Base-by-base conservation (phyloP, 306 rosid genomes). In the Rosa lucieae region DNA sequence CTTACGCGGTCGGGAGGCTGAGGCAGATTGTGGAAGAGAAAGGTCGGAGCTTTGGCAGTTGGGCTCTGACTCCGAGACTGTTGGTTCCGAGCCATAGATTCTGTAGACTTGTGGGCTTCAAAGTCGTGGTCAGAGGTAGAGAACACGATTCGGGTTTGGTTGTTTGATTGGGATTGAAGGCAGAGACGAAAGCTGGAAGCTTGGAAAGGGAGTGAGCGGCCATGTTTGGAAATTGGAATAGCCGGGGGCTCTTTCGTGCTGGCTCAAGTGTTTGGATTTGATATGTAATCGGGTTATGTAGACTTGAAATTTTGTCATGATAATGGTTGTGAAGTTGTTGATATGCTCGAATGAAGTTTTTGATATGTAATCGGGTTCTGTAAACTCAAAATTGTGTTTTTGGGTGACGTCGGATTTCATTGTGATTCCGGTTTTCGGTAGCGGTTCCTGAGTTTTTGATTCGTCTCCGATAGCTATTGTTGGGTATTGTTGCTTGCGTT, bases 1-100 rank as follows among this genome's bases (percentile, higher is more conserved):
- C 87, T 87, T 87, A 93, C 97, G 89, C 86, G 3, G 86, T 91
- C 32, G 97, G 95, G 74, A 93, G 95, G 86, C 92, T 87, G 72
- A 80, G 52, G 63, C 92, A 81, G 77, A 85, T 84, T 42, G 84
- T 76, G 83, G 91, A 82, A 4, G 86, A 73, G 53, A 84, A 29
- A 37, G 85, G 83, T 1, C 79, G 94, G 84, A 69, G 82, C 21
- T 71, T 87, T 59, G 75, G 82, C 77, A 62, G 58, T 15, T 70
- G 84, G n/a, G 76, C 62, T 61, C 75, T 74, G 80, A 87, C 61
- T 48, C 75, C 75, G 78, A 89, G 55, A 73, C 6, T 74, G 67
- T 29, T 26, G 18, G 67, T 29, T 62, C 40, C 18, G 18, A 62
- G 78, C 89, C 87, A 93, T 68, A 87, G 86, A 26, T 35, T 80